Percentiles rank a stretch among this genome's conserved stretches.
Conservation (phyloP, 257 asterid species). For the Nicotiana knightiana region DNA sequence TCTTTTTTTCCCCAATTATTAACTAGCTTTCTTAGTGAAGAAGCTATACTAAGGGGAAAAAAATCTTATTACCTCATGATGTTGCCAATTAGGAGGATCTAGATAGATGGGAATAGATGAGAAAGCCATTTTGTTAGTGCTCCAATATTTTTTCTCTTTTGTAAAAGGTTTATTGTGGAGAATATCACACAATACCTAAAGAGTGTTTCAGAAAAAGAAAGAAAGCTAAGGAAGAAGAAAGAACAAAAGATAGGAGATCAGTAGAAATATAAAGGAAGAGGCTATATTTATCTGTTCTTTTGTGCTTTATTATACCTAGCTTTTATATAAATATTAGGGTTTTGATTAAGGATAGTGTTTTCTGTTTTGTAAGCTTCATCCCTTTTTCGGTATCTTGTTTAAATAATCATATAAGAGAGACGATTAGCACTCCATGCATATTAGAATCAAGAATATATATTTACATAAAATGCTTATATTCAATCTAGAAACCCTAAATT, state of each 20-base stretch:
- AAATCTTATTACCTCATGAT: conserved; percentile 20
- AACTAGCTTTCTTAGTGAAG: background rate
- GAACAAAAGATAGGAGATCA: conserved; percentile 7
- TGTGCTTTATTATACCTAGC: background rate
- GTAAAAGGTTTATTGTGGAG: conserved; percentile 26
- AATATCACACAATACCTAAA: conserved; percentile 14
- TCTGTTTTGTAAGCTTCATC: conserved; percentile 3
- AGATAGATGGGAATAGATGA: conserved; percentile 34
- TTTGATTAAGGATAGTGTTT: background rate
- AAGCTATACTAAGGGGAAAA: background rate
- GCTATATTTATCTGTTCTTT: conserved; percentile 12
- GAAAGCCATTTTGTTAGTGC: conserved; percentile 27
- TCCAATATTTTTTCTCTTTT: conserved; percentile 14
- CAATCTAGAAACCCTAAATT: background rate
- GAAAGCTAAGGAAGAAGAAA: conserved; percentile 10
- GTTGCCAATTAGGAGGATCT: conserved; percentile 39
- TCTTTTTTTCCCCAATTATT: background rate
- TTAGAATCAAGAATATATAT: background rate
- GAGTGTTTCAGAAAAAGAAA: background rate
- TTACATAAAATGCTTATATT: background rate
- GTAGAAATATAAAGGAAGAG: conserved; percentile 19
- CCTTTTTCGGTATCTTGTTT: background rate
- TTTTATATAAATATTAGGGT: conserved; percentile 2
- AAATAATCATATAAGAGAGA: background rate
- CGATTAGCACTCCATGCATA: background rate